Percentiles rank a stretch among this genome's conserved stretches.
phyloP scores from a whole-genome alignment of 2,329 filamentous ascomycete species.

The Ophiostoma fasciatum region DNA sequence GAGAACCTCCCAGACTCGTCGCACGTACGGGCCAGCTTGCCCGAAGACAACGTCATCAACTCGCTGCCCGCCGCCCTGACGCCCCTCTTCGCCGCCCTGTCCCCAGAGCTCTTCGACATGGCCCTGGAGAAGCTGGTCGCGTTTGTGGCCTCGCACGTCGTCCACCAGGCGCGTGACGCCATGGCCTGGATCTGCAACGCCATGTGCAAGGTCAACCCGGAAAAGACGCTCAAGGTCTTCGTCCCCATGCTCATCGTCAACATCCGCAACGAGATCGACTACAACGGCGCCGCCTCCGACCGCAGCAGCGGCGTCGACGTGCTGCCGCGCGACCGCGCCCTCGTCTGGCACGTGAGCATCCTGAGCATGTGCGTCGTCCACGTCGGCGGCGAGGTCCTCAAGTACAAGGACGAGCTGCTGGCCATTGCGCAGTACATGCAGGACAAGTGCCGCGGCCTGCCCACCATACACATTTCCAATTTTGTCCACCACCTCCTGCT shows the following conservation, averaged over 20 bases:
- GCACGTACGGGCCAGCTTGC: conserved; percentile 74
- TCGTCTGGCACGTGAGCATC: conserved; percentile 96
- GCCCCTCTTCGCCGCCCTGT: conserved; percentile 78
- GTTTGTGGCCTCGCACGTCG: conserved; percentile 86
- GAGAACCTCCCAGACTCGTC: conserved; percentile 91
- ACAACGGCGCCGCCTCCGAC: conserved; percentile 89
- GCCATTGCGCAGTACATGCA: conserved; percentile 95
- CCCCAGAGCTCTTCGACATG: conserved; percentile 84
- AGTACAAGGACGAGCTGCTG: conserved; percentile 78
- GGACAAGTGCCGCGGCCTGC: conserved; percentile 80
- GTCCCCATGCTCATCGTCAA: conserved; percentile 81
- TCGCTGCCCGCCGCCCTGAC: conserved; percentile 83
- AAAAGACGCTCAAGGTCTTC: conserved; percentile 82
- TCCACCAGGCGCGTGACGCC: conserved; percentile 90
- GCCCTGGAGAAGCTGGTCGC: conserved; percentile 82
- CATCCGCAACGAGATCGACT: conserved; percentile 92
- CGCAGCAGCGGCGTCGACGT: conserved; percentile 89
- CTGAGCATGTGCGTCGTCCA: conserved; percentile 97
- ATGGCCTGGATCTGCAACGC: conserved; percentile 98
- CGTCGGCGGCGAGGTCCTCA: conserved; percentile 77
- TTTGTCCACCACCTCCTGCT: conserved; percentile 92
- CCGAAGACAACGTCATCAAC: conserved; percentile 95
- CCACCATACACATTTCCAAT: conserved; percentile 92
- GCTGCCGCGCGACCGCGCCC: conserved; percentile 74
- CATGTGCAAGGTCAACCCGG: conserved; percentile 86